phyloP scores from a whole-genome alignment of 2,329 filamentous ascomycete species.

The Aureobasidium subglaciale region DNA sequence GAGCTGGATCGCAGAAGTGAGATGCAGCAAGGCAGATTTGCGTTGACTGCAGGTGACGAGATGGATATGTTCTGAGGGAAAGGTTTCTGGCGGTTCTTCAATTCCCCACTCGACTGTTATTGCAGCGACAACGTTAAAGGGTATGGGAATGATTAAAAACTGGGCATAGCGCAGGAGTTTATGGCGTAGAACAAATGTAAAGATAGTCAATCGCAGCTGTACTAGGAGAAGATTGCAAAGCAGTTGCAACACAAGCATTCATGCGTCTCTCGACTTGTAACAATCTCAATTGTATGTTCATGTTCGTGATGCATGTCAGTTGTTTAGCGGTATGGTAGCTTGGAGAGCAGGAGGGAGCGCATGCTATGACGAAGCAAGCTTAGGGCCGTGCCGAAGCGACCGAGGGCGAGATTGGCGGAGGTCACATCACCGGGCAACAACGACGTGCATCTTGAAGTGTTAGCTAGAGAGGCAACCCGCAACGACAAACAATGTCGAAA shows the following conservation, averaged over 20 bases:
- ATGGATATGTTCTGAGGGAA: conserved; percentile 13
- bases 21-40: conserved; percentile 84
- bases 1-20: conserved; percentile 84
- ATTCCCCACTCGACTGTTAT: background rate
- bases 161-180: conserved; percentile 14
- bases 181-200: conserved; percentile 1
- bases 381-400: conserved; percentile 1
- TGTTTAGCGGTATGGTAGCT: background rate
- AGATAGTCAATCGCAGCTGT: background rate
- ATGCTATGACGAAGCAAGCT: background rate
- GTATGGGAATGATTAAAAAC: background rate
- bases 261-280: too few species aligned
- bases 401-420: conserved; percentile 10
- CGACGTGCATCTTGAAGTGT: background rate
- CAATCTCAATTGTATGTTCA: too few species aligned
- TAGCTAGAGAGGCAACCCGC: background rate
- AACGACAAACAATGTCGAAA: conserved; percentile 33
- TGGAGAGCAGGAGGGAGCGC: background rate
- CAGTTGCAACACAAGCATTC: too few species aligned
- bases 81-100: background rate
- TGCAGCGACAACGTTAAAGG: background rate
- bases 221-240: background rate
- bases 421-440: conserved; percentile 8
- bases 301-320: background rate
- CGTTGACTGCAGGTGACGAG: conserved; percentile 49